These are phyloP conservation scores for Cystobasidium onofrii DNA, from an alignment of 768 basidiomycete genomes.

Conservation along the genomic window DNA sequence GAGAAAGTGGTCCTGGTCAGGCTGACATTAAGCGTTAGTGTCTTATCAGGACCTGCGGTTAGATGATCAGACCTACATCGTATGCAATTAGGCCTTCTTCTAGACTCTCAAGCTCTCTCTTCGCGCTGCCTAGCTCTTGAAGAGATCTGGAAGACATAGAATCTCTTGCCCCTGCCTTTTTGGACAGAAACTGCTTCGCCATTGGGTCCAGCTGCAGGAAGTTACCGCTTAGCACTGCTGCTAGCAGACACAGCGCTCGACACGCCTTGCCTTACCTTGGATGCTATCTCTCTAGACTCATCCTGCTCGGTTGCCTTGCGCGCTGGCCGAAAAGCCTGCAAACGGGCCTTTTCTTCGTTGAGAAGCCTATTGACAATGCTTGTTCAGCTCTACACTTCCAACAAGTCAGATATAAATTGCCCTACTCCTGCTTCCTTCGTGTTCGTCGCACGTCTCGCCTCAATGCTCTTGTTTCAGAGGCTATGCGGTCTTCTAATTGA, in stretches of 20 bases:
- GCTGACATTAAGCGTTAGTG: too few species aligned
- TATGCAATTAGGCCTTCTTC: neutral
- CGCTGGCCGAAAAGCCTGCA: neutral
- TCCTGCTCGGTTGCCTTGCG: neutral
- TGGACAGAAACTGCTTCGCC: neutral
- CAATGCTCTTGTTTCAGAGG: neutral
- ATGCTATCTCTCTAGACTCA: neutral
- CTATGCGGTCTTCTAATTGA: neutral
- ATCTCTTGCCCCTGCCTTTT: neutral
- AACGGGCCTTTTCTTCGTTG: neutral
- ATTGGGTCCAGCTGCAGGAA: neutral
- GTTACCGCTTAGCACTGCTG: neutral
- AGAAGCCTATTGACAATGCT: too few species aligned
- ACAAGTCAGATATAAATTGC: neutral
- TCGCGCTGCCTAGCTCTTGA: neutral
- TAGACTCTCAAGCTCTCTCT: neutral
- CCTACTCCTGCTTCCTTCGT: neutral
- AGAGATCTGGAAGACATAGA: neutral
- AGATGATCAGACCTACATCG: conserved; percentile 11
- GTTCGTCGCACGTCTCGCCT: neutral
- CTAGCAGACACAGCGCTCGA: neutral
- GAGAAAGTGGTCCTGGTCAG: neutral
- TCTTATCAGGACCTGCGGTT: too few species aligned
- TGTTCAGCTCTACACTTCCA: too few species aligned
- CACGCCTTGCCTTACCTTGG: neutral